Evolutionary conservation across 129 eudicot genomes (phyloP).

Genomic region (Calendula officinalis): DNA sequence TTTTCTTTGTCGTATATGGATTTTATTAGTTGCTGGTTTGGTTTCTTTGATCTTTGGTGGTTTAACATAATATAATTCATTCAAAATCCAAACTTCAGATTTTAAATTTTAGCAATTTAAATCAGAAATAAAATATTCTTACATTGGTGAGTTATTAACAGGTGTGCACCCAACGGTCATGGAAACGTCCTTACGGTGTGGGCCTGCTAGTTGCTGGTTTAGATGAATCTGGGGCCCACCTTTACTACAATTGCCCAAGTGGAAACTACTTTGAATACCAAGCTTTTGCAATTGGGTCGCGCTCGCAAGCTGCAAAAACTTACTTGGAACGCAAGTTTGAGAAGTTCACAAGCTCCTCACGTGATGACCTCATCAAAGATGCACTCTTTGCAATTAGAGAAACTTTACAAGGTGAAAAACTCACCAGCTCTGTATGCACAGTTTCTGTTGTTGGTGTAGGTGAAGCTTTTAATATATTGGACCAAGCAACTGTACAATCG

Average conservation of each 20-base stretch:
- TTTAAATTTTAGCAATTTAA: no score
- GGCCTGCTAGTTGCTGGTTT: constrained; percentile 88
- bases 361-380: constrained; percentile 74
- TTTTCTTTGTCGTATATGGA: not conserved
- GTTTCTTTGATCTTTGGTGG: not conserved
- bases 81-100: no score
- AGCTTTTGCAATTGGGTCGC: constrained; percentile 85
- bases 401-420: constrained; percentile 89
- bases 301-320: constrained; percentile 93
- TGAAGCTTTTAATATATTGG: constrained; percentile 71
- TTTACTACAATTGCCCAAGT: constrained; percentile 95
- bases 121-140: no score
- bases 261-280: constrained; percentile 97
- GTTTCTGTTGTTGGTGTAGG: constrained; percentile 79
- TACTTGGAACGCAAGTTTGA: constrained; percentile 84
- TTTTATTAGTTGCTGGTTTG: no score
- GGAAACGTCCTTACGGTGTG: constrained; percentile 92
- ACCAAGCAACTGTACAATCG: constrained; percentile 65
- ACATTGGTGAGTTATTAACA: constrained; percentile 15
- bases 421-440: constrained; percentile 75
- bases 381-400: constrained; percentile 92
- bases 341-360: constrained; percentile 57
- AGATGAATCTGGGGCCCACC: constrained; percentile 97
- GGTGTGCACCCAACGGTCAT: constrained; percentile 97
- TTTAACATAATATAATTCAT: no score